Conservation (phyloP, 768 basidiomycete genomes). For the Tricholomella constricta region DNA sequence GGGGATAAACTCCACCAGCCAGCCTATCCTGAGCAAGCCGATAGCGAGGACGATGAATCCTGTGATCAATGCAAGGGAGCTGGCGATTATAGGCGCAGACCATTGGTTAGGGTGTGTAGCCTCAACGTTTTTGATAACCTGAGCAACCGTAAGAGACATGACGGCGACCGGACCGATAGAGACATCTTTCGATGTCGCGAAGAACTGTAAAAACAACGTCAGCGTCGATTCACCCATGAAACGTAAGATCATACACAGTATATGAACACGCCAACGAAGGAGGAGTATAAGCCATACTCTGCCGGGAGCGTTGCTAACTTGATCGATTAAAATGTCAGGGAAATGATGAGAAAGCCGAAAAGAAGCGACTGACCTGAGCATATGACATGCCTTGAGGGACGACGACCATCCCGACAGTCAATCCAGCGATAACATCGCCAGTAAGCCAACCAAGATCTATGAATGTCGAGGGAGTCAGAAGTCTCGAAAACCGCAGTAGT, state of each 20-base stretch:
- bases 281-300: constrained; percentile 93
- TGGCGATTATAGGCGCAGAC: constrained; percentile 76
- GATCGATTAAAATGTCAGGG: neutral
- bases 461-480: neutral
- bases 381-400: constrained; percentile 96
- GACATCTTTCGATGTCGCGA: constrained; percentile 97
- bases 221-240: neutral
- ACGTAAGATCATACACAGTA: constrained; percentile 64
- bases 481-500: neutral
- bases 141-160: constrained; percentile 88
- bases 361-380: constrained; percentile 52
- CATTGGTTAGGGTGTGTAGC: constrained; percentile 56
- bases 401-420: constrained; percentile 94
- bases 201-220: constrained; percentile 54
- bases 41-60: constrained; percentile 92
- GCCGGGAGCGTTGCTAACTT: constrained; percentile 83
- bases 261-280: constrained; percentile 83
- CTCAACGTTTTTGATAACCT: constrained; percentile 74
- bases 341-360: neutral
- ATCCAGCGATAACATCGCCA: constrained; percentile 86
- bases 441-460: constrained; percentile 77
- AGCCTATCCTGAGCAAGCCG: constrained; percentile 87
- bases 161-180: constrained; percentile 99
- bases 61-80: constrained; percentile 78
- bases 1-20: constrained; percentile 95